Percentiles rank a stretch among this genome's conserved stretches.
phyloP scores from a whole-genome alignment of 768 basidiomycete genomes.

The Udeniomyces megalosporus region DNA sequence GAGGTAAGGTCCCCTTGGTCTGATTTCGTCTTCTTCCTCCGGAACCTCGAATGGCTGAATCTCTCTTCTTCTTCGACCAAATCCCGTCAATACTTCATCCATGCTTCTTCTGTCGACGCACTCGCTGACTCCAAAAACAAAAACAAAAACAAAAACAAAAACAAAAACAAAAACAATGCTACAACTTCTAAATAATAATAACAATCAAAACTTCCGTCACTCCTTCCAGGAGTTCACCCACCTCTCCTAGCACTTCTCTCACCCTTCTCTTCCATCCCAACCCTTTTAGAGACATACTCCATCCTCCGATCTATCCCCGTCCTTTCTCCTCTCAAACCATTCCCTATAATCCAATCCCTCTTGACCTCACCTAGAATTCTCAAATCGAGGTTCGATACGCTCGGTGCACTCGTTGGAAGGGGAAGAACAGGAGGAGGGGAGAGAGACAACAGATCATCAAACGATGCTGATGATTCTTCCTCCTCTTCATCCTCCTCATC shows the following conservation, averaged over 20 bases:
- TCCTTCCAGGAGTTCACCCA: constrained; percentile 1
- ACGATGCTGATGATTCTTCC: too few relatives aligned
- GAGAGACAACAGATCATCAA: too few relatives aligned
- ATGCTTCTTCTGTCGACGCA: background rate
- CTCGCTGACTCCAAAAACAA: too few relatives aligned
- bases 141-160: too few relatives aligned
- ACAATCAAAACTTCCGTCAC: background rate
- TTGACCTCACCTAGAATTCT: constrained; percentile 5
- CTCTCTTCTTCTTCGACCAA: too few relatives aligned
- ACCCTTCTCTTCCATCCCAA: constrained; percentile 7
- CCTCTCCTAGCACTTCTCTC: constrained; percentile 2
- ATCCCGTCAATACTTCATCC: too few relatives aligned
- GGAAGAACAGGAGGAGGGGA: too few relatives aligned
- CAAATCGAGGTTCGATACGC: constrained; percentile 4
- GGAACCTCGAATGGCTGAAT: too few relatives aligned
- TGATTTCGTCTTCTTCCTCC: background rate
- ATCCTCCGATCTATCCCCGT: constrained; percentile 6
- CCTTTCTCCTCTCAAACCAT: constrained; percentile 5
- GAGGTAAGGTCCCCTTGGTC: constrained; percentile 27
- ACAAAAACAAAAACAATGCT: too few relatives aligned
- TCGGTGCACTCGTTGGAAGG: background rate
- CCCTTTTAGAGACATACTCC: constrained; percentile 10
- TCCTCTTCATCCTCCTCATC: background rate
- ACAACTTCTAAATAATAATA: background rate
- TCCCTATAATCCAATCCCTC: background rate